Percentiles rank a stretch among this genome's conserved stretches.
These are phyloP conservation scores for Phalaenopsis hybrid DNA, from an alignment of 116 monocot genomes.

Conservation along the genomic window DNA sequence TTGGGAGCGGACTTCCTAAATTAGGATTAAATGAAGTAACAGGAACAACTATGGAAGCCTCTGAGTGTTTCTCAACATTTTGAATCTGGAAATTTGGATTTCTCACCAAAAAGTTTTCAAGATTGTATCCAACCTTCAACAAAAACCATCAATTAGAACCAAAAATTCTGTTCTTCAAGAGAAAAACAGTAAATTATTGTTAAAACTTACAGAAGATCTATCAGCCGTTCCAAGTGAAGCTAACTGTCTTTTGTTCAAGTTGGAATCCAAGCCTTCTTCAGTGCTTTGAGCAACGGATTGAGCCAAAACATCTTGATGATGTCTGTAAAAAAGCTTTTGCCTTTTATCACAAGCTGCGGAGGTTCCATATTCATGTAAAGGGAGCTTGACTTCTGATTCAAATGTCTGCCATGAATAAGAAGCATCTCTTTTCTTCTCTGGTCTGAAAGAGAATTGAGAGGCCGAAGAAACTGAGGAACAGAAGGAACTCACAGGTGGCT, in stretches of 20 bases:
- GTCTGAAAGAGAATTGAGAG: neutral
- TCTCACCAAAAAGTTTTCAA: slow-evolving; percentile 2
- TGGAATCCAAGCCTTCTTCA: neutral
- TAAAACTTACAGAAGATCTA: neutral
- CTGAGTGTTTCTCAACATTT: slow-evolving; percentile 11
- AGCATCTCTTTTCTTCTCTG: slow-evolving; percentile 7
- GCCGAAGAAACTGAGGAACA: neutral
- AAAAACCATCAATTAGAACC: neutral
- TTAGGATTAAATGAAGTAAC: slow-evolving; percentile 7
- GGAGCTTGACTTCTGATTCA: slow-evolving; percentile 26
- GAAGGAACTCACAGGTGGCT: neutral
- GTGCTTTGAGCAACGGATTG: slow-evolving; percentile 4
- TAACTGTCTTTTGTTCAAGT: neutral
- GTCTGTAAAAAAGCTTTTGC: slow-evolving; percentile 1
- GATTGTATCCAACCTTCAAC: slow-evolving; percentile 29
- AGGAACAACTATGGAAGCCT: slow-evolving; percentile 1
- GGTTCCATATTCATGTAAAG: slow-evolving; percentile 11
- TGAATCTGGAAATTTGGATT: slow-evolving; percentile 13
- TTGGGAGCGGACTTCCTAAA: slow-evolving; percentile 13
- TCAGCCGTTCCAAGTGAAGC: neutral
- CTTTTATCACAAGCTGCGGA: slow-evolving; percentile 8
- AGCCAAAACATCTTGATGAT: neutral
- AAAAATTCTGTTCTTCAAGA: neutral
- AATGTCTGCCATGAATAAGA: slow-evolving; percentile 12
- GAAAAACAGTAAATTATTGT: neutral